Conservation (phyloP, 2,329 filamentous ascomycete genomes). For the Penicillium sp. region DNA sequence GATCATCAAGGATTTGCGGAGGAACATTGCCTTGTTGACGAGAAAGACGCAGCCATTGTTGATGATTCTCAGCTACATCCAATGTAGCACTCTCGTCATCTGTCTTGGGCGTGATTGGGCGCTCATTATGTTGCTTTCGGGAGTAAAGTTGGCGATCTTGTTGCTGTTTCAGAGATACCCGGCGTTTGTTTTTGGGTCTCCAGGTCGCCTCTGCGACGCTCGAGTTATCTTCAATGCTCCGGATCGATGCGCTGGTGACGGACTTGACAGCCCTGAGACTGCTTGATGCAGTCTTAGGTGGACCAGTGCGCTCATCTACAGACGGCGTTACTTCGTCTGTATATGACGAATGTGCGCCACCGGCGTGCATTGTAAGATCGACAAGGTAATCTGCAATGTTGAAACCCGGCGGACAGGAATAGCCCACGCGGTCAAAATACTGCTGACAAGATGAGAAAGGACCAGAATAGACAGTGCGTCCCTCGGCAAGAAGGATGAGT, state of each 20-base stretch:
- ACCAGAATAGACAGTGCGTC: conserved; percentile 89
- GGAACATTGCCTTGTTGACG: conserved; percentile 55
- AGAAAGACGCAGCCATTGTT: conserved; percentile 62
- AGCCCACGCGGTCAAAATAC: conserved; percentile 91
- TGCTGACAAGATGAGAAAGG: conserved; percentile 83
- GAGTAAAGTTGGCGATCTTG: conserved; percentile 92
- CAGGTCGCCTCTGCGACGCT: conserved; percentile 61
- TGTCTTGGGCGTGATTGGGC: conserved; percentile 60
- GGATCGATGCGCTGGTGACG: conserved; percentile 77
- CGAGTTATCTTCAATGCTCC: conserved; percentile 67
- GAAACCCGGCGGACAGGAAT: conserved; percentile 91
- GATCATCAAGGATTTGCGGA: conserved; percentile 69
- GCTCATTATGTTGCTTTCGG: conserved; percentile 59
- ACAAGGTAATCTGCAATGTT: conserved; percentile 98
- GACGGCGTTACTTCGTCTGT: conserved; percentile 54
- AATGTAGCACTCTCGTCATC: conserved; percentile 59
- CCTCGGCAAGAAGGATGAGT: conserved; percentile 84
- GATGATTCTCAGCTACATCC: conserved; percentile 53
- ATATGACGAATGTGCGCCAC: conserved; percentile 56
- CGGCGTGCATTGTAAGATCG: conserved; percentile 95
- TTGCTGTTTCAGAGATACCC: conserved; percentile 76
- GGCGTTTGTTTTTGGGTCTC: conserved; percentile 68
- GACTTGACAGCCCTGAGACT: conserved; percentile 88
- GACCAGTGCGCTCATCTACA: conserved; percentile 60
- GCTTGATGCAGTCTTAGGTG: conserved; percentile 72